Percentiles rank a stretch among this genome's conserved stretches.
phyloP scores from a whole-genome alignment of 2,329 filamentous ascomycete species.

The Diaporthe citriasiana region DNA sequence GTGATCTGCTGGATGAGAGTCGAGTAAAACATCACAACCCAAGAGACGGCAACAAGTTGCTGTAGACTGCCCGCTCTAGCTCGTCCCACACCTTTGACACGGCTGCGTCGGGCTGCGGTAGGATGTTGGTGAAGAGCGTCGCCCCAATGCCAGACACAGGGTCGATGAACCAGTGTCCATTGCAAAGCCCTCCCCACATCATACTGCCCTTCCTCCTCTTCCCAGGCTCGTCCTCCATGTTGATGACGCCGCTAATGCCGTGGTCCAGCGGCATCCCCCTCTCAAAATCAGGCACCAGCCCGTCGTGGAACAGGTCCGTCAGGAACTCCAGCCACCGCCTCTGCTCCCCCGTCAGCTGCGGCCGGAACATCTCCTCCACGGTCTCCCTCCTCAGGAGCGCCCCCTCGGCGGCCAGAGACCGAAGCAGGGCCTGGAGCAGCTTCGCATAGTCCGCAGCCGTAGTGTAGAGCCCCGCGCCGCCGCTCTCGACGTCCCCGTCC shows the following conservation, averaged over 20 bases:
- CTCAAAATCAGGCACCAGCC: constrained; percentile 56
- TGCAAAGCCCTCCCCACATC: constrained; percentile 60
- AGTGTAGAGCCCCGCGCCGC: constrained; percentile 59
- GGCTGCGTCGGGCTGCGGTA: constrained; percentile 55
- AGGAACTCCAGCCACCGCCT: constrained; percentile 45
- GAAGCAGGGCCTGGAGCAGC: constrained; percentile 53
- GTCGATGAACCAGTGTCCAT: constrained; percentile 57
- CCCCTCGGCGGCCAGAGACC: constrained; percentile 40
- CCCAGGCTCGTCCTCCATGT: constrained; percentile 55
- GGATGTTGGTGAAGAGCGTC: constrained; percentile 55
- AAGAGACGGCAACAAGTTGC: constrained; percentile 41
- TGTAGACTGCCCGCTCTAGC: constrained; percentile 57
- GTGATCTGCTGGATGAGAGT: neutral
- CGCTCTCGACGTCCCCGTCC: constrained; percentile 56
- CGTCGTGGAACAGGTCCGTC: constrained; percentile 44
- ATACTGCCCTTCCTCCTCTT: constrained; percentile 59
- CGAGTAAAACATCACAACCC: neutral
- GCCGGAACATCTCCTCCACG: constrained; percentile 54
- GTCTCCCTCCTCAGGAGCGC: constrained; percentile 51
- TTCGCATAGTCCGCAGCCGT: constrained; percentile 57
- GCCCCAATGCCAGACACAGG: constrained; percentile 56
- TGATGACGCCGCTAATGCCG: constrained; percentile 57
- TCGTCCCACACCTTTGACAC: constrained; percentile 55
- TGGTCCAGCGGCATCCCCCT: constrained; percentile 52
- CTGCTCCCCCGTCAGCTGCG: constrained; percentile 56